Percentiles rank a stretch among this genome's conserved stretches.
These are phyloP conservation scores for Penicillium coffeae DNA, from an alignment of 495 filamentous ascomycete species.

Conservation along the genomic window DNA sequence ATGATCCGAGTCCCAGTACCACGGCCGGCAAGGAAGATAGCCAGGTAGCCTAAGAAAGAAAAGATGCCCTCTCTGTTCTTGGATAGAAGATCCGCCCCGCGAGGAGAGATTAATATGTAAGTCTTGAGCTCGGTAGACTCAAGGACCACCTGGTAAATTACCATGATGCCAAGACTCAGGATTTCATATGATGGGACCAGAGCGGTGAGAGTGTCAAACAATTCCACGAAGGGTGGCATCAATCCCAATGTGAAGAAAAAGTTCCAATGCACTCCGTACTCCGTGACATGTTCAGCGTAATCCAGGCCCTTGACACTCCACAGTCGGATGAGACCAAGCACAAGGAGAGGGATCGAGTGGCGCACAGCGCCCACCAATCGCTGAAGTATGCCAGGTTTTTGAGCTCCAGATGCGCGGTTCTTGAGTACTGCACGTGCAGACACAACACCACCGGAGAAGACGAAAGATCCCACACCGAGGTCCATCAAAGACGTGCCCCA, in stretches of 20 bases:
- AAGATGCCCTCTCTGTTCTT: slow-evolving; percentile 93
- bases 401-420: slow-evolving; percentile 45
- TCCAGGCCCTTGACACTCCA: slow-evolving; percentile 90
- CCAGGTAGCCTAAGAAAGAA: slow-evolving; percentile 88
- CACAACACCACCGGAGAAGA: slow-evolving; percentile 93
- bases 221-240: slow-evolving; percentile 83
- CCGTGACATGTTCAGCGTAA: slow-evolving; percentile 95
- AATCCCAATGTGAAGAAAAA: slow-evolving; percentile 97
- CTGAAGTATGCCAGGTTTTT: slow-evolving; percentile 38
- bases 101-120: slow-evolving; percentile 80
- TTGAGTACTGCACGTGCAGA: slow-evolving; percentile 83
- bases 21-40: slow-evolving; percentile 91
- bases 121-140: slow-evolving; percentile 74
- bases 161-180: slow-evolving; percentile 61
- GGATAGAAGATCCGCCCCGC: slow-evolving; percentile 67
- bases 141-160: slow-evolving; percentile 68
- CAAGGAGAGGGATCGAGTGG: slow-evolving; percentile 77
- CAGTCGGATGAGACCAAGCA: slow-evolving; percentile 75
- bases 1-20: slow-evolving; percentile 75
- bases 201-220: slow-evolving; percentile 61
- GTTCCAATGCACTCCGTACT: slow-evolving; percentile 99
- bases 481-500: slow-evolving; percentile 99
- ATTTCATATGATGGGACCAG: slow-evolving; percentile 68
- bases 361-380: slow-evolving; percentile 63
- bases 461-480: slow-evolving; percentile 94